Evolutionary conservation across 2,329 filamentous ascomycete species (phyloP).

Genomic region (Trichothecium sympodiale): DNA sequence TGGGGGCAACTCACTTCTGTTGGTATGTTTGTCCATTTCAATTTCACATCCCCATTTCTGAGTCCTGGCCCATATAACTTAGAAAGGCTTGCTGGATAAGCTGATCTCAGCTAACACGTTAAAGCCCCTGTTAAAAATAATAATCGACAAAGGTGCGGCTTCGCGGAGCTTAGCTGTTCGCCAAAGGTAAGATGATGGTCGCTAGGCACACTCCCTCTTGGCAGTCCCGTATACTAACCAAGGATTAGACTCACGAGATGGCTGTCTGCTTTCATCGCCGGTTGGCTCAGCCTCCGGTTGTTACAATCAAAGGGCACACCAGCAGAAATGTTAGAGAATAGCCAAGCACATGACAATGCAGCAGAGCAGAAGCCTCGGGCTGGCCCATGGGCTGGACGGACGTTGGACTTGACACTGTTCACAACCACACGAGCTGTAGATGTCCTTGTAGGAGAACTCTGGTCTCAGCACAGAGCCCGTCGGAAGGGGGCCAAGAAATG

Average conservation of each 20-base stretch:
- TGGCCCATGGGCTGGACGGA: constrained; percentile 48
- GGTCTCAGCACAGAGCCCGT: constrained; percentile 39
- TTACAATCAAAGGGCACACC: constrained; percentile 43
- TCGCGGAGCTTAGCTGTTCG: not conserved
- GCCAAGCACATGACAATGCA: not conserved
- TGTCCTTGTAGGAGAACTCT: constrained; percentile 54
- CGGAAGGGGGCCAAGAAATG: constrained; percentile 33
- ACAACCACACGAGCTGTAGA: constrained; percentile 62
- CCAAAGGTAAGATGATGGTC: not conserved
- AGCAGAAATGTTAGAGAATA: constrained; percentile 20
- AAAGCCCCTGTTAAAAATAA: not conserved
- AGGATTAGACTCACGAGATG: constrained; percentile 42
- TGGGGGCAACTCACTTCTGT: constrained; percentile 49
- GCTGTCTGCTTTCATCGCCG: constrained; percentile 47
- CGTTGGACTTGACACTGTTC: constrained; percentile 76
- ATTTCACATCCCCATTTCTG: too few species aligned
- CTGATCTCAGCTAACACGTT: not conserved
- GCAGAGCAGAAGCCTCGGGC: not conserved
- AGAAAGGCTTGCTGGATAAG: too few species aligned
- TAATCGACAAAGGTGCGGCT: not conserved
- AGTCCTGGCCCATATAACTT: too few species aligned
- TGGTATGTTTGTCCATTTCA: constrained; percentile 28
- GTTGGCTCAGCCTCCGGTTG: constrained; percentile 44
- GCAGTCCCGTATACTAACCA: constrained; percentile 7
- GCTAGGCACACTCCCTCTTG: too few species aligned